Conservation (phyloP, 306 rosid genomes). For the Coriaria nepalensis region DNA sequence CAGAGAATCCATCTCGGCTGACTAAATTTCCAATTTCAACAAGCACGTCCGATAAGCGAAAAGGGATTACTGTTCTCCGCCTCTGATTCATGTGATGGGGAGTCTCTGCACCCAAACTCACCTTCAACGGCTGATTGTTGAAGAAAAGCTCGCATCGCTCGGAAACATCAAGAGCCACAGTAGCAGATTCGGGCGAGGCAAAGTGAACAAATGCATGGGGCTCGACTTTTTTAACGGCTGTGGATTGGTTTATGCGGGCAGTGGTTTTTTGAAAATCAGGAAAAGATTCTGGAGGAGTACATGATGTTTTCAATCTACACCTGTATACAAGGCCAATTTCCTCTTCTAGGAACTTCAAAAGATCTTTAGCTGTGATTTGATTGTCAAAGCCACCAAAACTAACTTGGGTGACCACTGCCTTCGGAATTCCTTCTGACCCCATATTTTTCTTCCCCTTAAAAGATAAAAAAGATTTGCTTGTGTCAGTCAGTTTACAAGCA, state of each 20-base stretch:
- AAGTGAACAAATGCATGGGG: slow-evolving; percentile 92
- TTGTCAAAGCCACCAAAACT: slow-evolving; percentile 65
- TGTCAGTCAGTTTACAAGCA: slow-evolving; percentile 1
- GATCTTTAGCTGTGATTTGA: slow-evolving; percentile 41
- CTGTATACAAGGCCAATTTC: slow-evolving; percentile 52
- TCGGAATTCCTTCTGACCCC: slow-evolving; percentile 28
- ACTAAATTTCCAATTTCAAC: slow-evolving; percentile 61
- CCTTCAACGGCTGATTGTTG: slow-evolving; percentile 31
- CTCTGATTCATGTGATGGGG: slow-evolving; percentile 39
- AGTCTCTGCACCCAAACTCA: slow-evolving; percentile 49
- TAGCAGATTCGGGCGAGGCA: slow-evolving; percentile 28
- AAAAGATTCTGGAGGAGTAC: slow-evolving; percentile 63
- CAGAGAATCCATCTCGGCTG: slow-evolving; percentile 28
- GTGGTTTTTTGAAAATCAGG: slow-evolving; percentile 34
- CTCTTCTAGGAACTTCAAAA: slow-evolving; percentile 30
- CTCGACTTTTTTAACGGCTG: slow-evolving; percentile 35
- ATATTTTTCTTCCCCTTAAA: slow-evolving; percentile 15
- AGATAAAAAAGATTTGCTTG: too few species aligned
- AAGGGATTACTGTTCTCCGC: slow-evolving; percentile 49
- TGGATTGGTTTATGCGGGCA: slow-evolving; percentile 10
- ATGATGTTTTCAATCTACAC: slow-evolving; percentile 73
- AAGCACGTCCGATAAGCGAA: slow-evolving; percentile 47
- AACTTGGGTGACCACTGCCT: slow-evolving; percentile 49
- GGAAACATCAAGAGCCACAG: slow-evolving; percentile 30
- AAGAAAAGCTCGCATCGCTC: slow-evolving; percentile 32